Conservation (phyloP, 1,139 yeast genomes). For the Saccharomycopsis hybrid region DNA sequence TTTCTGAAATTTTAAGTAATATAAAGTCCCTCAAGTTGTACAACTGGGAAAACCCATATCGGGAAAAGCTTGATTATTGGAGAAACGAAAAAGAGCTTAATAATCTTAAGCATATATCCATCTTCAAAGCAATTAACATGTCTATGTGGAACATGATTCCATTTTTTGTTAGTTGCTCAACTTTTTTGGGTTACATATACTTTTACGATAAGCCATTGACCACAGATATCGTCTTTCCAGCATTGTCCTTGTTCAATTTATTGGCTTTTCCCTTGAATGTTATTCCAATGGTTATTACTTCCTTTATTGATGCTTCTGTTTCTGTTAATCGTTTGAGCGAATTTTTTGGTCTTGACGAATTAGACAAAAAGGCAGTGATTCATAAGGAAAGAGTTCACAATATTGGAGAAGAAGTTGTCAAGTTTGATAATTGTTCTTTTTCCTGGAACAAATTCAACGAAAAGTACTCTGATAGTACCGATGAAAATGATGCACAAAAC, state of each 20-base stretch:
- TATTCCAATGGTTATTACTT: conserved; percentile 83
- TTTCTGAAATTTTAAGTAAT: conserved; percentile 83
- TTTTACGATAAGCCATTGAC: conserved; percentile 62
- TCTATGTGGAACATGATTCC: conserved; percentile 89
- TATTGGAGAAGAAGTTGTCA: conserved; percentile 65
- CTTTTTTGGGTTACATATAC: conserved; percentile 77
- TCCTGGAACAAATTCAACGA: conserved; percentile 65
- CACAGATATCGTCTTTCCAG: conserved; percentile 93
- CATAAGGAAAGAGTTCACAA: conserved; percentile 46
- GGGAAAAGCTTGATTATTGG: conserved; percentile 62
- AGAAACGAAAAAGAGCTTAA: conserved; percentile 85
- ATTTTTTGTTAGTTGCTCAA: conserved; percentile 82
- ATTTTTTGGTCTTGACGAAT: conserved; percentile 70
- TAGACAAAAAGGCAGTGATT: conserved; percentile 72
- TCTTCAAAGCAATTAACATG: conserved; percentile 63
- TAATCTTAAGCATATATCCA: conserved; percentile 71
- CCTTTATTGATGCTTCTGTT: conserved; percentile 85
- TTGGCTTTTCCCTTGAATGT: conserved; percentile 90
- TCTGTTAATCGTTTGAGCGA: conserved; percentile 70
- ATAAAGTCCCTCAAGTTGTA: conserved; percentile 88
- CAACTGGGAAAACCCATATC: conserved; percentile 92
- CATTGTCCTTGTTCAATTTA: conserved; percentile 78
- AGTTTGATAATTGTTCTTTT: conserved; percentile 70
- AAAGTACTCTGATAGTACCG: conserved; percentile 4
- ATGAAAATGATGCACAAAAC: conserved; percentile 1